Evolutionary conservation across 2,329 filamentous ascomycete genomes (phyloP).

Genomic region (Sclerotinia borealis): DNA sequence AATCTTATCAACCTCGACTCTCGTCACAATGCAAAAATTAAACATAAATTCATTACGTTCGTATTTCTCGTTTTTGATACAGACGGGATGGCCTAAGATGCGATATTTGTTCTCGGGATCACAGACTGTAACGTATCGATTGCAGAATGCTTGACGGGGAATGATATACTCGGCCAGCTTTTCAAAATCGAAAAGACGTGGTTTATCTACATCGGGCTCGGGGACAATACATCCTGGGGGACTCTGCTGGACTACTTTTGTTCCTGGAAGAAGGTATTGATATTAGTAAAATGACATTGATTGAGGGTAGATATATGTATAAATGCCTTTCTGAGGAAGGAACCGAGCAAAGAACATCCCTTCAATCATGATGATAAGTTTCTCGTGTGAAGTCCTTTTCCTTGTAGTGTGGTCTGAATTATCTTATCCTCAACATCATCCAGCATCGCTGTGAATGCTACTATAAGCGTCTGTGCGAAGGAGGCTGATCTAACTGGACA

Average conservation of each 20-base stretch:
- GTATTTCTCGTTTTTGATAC: conserved; percentile 76
- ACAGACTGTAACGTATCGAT: conserved; percentile 77
- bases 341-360: conserved; percentile 67
- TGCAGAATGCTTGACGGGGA: conserved; percentile 90
- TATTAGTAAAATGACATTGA: background rate
- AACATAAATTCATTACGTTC: conserved; percentile 96
- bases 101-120: conserved; percentile 64
- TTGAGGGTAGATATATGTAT: background rate
- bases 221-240: conserved; percentile 56
- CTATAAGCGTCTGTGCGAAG: too few species aligned
- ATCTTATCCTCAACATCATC: too few species aligned
- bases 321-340: conserved; percentile 56
- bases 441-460: too few species aligned
- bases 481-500: too few species aligned
- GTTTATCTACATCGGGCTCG: conserved; percentile 41
- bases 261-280: conserved; percentile 43
- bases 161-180: conserved; percentile 90
- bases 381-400: background rate
- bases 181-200: conserved; percentile 75
- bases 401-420: background rate
- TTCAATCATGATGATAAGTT: conserved; percentile 50
- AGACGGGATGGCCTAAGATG: conserved; percentile 83
- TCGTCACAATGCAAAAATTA: conserved; percentile 86
- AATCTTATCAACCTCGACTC: conserved; percentile 62
- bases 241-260: conserved; percentile 57